Evolutionary conservation across 2,329 filamentous ascomycete genomes (phyloP).

Genomic region (Pyricularia sp.): DNA sequence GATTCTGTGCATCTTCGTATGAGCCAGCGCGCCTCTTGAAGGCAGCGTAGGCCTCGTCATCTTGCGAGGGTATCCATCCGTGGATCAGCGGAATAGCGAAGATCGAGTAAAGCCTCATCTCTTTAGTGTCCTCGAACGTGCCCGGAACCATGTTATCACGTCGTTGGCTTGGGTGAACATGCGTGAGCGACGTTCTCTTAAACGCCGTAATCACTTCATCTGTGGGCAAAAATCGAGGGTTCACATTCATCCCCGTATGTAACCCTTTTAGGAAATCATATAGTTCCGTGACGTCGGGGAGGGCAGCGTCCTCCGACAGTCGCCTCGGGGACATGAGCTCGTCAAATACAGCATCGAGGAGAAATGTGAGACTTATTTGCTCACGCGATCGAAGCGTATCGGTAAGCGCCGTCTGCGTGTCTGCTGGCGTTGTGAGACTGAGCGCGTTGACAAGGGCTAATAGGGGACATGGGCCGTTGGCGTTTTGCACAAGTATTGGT

Average conservation of each 20-base stretch:
- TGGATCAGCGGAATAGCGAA: slow-evolving; percentile 87
- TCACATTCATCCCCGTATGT: slow-evolving; percentile 97
- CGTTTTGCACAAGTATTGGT: slow-evolving; percentile 84
- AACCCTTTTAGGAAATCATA: slow-evolving; percentile 81
- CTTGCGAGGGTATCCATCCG: slow-evolving; percentile 73
- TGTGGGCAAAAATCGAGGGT: slow-evolving; percentile 71
- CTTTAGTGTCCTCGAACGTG: slow-evolving; percentile 75
- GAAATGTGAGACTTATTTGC: slow-evolving; percentile 74
- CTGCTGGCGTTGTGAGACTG: slow-evolving; percentile 67
- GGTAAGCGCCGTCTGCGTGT: slow-evolving; percentile 59
- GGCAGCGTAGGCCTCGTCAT: slow-evolving; percentile 58
- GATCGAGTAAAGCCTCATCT: slow-evolving; percentile 85
- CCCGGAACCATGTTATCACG: slow-evolving; percentile 44
- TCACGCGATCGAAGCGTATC: slow-evolving; percentile 72
- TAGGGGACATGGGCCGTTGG: slow-evolving; percentile 88
- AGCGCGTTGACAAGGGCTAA: slow-evolving; percentile 90
- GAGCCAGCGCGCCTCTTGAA: slow-evolving; percentile 63
- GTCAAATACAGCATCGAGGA: slow-evolving; percentile 86
- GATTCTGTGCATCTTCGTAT: slow-evolving; percentile 85
- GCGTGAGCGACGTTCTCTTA: slow-evolving; percentile 41
- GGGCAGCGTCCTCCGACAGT: slow-evolving; percentile 21
- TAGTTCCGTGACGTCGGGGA: slow-evolving; percentile 82
- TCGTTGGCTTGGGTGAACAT: slow-evolving; percentile 41
- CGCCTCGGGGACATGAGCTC: slow-evolving; percentile 47
- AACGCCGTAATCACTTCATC: slow-evolving; percentile 34